Evolutionary conservation across 495 filamentous ascomycete genomes (phyloP), one percentile per base, ranked within the genome.

Genomic region (Parathielavia hyrcaniae): DNA sequence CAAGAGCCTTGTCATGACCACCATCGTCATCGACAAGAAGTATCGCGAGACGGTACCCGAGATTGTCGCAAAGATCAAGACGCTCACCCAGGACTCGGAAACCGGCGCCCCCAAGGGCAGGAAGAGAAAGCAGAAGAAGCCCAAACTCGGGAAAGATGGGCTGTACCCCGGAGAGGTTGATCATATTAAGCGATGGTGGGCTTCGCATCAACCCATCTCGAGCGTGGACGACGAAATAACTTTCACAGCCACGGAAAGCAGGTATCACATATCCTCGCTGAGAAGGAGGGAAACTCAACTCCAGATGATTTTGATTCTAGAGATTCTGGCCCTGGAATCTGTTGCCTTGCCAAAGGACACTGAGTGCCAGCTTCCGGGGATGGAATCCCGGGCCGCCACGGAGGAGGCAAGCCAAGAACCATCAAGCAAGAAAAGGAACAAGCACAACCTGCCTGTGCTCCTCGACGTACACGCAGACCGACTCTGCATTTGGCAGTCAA

Each of bases 401-500:
- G 67, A 57, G 49, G 67, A 54, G 46, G 65, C 30, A 6, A 67
- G 36, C 55, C 66, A 59, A 57, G 67, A 65, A 44, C 61, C 53
- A 23, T 49, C 58, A 2, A 50, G 64, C 14, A 69, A 72, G 64
- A 81, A 71, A 66, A 62, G 68, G 35, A 77, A 62, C 52, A 72
- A 67, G 43, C 72, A 73, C 50, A 74, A 77, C 53, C 50, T 79
- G 2, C 70, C 75, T 1, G 55, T 85, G 1, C 77, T 91, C 20
- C 77, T 98, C 9, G 92, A 97, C 63, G 73, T 95, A 5, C 84
- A 95, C 50, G 81, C 95, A 12, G 95, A 98, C 68, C 83, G 90
- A 36, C 77, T 98, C 22, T 95, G 90, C 67, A 98, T 98, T 40
- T 98, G 95, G 95, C 91, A 96, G 65, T 89, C 90, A n/a, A 82